Percentiles rank a stretch among this genome's conserved stretches.
These are phyloP conservation scores for Strobilomyces confusus DNA, from an alignment of 768 basidiomycete genomes.

Conservation along the genomic window DNA sequence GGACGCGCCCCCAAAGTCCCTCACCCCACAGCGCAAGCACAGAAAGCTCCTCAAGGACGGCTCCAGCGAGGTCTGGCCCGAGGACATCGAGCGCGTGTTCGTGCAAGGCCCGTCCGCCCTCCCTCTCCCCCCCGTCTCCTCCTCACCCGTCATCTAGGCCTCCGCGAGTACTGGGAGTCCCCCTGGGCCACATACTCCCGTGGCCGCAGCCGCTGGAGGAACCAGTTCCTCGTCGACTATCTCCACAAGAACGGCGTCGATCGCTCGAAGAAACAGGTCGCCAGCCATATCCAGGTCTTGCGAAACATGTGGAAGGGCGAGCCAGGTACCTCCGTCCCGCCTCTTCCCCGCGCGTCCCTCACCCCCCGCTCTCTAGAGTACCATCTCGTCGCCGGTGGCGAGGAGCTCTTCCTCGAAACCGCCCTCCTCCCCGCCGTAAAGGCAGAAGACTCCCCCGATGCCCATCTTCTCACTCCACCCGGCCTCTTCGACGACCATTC, in stretches of 20 bases:
- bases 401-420: slow-evolving; percentile 58
- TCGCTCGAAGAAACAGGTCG: slow-evolving; percentile 83
- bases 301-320: slow-evolving; percentile 89
- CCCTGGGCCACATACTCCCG: slow-evolving; percentile 79
- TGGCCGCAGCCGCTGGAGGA: slow-evolving; percentile 76
- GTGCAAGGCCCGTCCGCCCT: slow-evolving; percentile 56
- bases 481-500: slow-evolving; percentile 30
- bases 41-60: slow-evolving; percentile 84
- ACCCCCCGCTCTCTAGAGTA: slow-evolving; percentile 46
- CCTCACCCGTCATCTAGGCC: slow-evolving; percentile 40
- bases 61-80: slow-evolving; percentile 77
- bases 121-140: neutral
- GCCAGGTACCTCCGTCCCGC: slow-evolving; percentile 45
- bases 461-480: slow-evolving; percentile 39
- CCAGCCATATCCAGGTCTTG: slow-evolving; percentile 83
- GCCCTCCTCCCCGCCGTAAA: slow-evolving; percentile 50
- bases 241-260: slow-evolving; percentile 65
- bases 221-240: slow-evolving; percentile 82
- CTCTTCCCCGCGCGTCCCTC: neutral
- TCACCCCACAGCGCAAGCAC: slow-evolving; percentile 76
- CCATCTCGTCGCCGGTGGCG: slow-evolving; percentile 75
- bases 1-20: slow-evolving; percentile 18
- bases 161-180: slow-evolving; percentile 74
- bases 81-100: slow-evolving; percentile 70
- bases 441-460: slow-evolving; percentile 50